Conservation (phyloP, 202 grass and related monocot genomes). For the Zoysia matrella region DNA sequence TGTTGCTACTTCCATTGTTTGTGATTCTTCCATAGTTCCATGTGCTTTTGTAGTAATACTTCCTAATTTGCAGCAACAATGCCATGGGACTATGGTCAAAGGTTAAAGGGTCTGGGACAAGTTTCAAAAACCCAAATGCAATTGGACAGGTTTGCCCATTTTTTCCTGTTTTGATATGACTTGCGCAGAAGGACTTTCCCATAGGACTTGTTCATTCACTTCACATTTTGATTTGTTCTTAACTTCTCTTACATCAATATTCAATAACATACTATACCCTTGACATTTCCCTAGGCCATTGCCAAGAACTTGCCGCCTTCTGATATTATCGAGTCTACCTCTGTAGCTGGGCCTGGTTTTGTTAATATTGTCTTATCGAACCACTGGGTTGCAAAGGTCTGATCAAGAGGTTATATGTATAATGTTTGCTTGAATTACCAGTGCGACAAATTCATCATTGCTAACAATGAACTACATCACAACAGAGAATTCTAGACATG, state of each 20-base stretch:
- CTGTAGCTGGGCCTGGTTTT: constrained; percentile 95
- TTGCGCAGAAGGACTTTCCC: neutral
- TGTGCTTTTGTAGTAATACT: constrained; percentile 16
- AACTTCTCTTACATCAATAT: neutral
- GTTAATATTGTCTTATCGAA: constrained; percentile 91
- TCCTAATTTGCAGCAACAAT: constrained; percentile 77
- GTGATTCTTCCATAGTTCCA: neutral
- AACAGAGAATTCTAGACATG: constrained; percentile 58
- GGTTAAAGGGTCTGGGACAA: constrained; percentile 81
- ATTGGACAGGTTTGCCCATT: constrained; percentile 68
- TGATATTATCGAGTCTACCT: constrained; percentile 88
- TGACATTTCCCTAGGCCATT: constrained; percentile 63
- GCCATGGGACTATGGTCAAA: constrained; percentile 95
- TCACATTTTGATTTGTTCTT: constrained; percentile 20
- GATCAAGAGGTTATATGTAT: constrained; percentile 22
- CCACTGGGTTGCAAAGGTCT: constrained; percentile 86
- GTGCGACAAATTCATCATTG: constrained; percentile 4
- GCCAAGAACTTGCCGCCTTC: constrained; percentile 75
- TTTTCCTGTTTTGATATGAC: neutral
- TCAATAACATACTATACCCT: constrained; percentile 3
- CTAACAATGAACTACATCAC: constrained; percentile 39
- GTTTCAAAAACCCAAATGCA: constrained; percentile 89
- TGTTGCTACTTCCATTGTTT: constrained; percentile 25
- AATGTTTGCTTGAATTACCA: constrained; percentile 16
- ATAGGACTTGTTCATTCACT: neutral